These are phyloP conservation scores for Pueraria montana DNA, from an alignment of 306 rosid species.

Conservation along the genomic window DNA sequence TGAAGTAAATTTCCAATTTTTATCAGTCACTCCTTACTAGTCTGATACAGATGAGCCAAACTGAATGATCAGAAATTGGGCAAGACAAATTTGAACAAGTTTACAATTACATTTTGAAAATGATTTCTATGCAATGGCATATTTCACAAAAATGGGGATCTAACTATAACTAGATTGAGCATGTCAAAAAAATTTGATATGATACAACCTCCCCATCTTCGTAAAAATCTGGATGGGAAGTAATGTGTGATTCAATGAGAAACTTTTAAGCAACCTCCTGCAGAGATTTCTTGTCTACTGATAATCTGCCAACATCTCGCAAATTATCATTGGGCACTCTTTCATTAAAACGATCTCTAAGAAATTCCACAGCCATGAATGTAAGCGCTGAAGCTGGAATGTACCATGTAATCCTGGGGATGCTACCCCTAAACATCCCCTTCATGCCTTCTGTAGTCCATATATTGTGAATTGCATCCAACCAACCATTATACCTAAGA, in stretches of 20 bases:
- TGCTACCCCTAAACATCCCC: constrained; percentile 86
- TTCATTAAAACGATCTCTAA: constrained; percentile 73
- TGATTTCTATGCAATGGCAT: not conserved
- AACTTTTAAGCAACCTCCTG: constrained; percentile 53
- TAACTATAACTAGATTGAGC: not conserved
- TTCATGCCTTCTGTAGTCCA: constrained; percentile 77
- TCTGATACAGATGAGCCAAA: constrained; percentile 2
- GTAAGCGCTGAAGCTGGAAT: constrained; percentile 95
- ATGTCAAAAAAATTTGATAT: constrained; percentile 37
- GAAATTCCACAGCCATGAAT: constrained; percentile 91
- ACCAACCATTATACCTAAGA: constrained; percentile 82
- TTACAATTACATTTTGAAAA: constrained; percentile 14
- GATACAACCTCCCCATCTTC: constrained; percentile 48
- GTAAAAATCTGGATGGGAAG: constrained; percentile 43
- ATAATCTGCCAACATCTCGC: constrained; percentile 61
- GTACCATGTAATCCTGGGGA: constrained; percentile 92
- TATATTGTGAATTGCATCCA: constrained; percentile 66
- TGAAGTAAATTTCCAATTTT: not conserved
- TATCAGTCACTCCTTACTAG: not conserved
- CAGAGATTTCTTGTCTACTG: constrained; percentile 60
- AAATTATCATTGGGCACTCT: constrained; percentile 40
- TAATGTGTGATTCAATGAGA: constrained; percentile 26
- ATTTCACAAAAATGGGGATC: constrained; percentile 24
- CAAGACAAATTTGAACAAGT: constrained; percentile 22
- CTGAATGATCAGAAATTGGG: not conserved